Conservation (phyloP, 441 rosid species). For the Gossypium laxum region DNA sequence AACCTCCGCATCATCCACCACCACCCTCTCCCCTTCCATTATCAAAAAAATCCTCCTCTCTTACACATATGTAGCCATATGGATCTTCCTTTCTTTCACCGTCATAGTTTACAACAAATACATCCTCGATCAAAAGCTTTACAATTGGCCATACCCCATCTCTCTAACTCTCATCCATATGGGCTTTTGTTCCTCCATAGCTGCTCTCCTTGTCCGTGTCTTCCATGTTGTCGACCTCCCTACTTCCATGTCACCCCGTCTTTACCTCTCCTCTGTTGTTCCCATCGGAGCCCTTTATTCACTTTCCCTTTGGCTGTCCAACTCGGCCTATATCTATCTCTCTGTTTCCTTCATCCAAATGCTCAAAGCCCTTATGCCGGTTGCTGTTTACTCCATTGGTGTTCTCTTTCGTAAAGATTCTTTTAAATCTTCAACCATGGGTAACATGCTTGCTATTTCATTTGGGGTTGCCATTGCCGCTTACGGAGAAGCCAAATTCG, state of each 20-base stretch:
- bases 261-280: constrained; percentile 34
- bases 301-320: constrained; percentile 43
- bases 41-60: constrained; percentile 31
- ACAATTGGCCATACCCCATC: constrained; percentile 42
- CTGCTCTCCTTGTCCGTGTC: constrained; percentile 29
- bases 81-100: constrained; percentile 48
- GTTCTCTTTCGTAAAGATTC: constrained; percentile 29
- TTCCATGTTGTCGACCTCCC: constrained; percentile 33
- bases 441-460: constrained; percentile 39
- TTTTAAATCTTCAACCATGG: constrained; percentile 29
- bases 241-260: constrained; percentile 30
- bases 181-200: constrained; percentile 37
- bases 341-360: constrained; percentile 48
- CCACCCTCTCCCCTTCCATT: constrained; percentile 16
- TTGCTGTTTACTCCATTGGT: constrained; percentile 41
- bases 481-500: constrained; percentile 37
- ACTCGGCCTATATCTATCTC: constrained; percentile 40
- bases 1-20: background rate
- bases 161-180: constrained; percentile 43
- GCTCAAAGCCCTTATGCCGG: constrained; percentile 52
- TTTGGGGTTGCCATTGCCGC: constrained; percentile 45
- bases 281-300: constrained; percentile 43
- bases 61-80: constrained; percentile 38
- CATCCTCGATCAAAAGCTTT: constrained; percentile 39
- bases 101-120: constrained; percentile 46